These are phyloP conservation scores for Ogataea hybrid DNA, from an alignment of 1,139 yeast genomes.

Conservation along the genomic window DNA sequence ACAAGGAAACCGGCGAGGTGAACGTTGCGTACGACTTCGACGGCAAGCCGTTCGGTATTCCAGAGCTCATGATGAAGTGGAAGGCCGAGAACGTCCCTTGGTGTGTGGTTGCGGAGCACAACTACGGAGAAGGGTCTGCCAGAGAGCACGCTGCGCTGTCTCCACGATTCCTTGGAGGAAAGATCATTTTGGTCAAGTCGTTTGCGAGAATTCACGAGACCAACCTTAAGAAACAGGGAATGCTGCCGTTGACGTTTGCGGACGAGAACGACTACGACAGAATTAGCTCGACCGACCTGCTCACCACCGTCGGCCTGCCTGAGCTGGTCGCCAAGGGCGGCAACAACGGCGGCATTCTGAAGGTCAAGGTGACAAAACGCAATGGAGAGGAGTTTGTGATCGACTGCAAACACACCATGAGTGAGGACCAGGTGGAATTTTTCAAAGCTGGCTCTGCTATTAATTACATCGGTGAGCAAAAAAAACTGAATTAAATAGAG, in stretches of 20 bases:
- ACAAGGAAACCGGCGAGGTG: conserved; percentile 94
- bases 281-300: conserved; percentile 70
- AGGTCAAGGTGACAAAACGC: conserved; percentile 69
- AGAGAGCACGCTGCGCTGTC: conserved; percentile 98
- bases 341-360: conserved; percentile 78
- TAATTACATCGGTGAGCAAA: conserved; percentile 78
- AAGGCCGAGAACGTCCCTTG: conserved; percentile 81
- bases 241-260: conserved; percentile 90
- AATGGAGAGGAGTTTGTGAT: conserved; percentile 71
- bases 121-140: conserved; percentile 98
- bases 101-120: conserved; percentile 96
- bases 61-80: conserved; percentile 98
- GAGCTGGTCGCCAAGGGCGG: conserved; percentile 84
- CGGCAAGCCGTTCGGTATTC: conserved; percentile 76
- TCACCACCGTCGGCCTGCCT: conserved; percentile 72
- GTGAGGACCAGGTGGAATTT: conserved; percentile 91
- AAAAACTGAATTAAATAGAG: conserved; percentile 29
- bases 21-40: conserved; percentile 87
- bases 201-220: conserved; percentile 96
- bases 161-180: conserved; percentile 91
- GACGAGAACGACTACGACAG: conserved; percentile 85
- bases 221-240: conserved; percentile 92
- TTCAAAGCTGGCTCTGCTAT: conserved; percentile 98
- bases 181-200: conserved; percentile 84
- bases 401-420: conserved; percentile 90